Evolutionary conservation across 78 protist species (phyloP), one percentile per base, ranked within the genome.

Genomic region (Trichosphaerium sp.): DNA sequence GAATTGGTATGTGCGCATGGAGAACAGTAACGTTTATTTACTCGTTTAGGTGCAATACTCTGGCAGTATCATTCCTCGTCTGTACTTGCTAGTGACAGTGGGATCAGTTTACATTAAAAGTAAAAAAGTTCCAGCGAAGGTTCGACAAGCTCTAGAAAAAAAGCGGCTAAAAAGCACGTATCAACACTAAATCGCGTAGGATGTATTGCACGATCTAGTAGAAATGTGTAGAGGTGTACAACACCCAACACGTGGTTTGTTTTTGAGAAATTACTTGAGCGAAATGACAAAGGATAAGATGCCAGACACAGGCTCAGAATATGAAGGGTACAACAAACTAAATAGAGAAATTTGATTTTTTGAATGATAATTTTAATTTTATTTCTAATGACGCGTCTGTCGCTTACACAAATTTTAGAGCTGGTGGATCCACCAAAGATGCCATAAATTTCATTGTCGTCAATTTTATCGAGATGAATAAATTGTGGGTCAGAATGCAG

Each of bases 171-270:
- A 25, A 57, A 21, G 26, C 62, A 37, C 62, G 59, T 15, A 15
- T 35, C 18, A 57, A 15, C 62, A 15, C 26, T 35, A 57, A 57
- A 15, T 25, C 28, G 5, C 21, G 32, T 44, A 67, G 44, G 94
- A 92, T 49, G 83, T 90, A 31, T 65, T 92, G 12, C 52, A 55
- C 41, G 99, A 95, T 58, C 76, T 95, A 26, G 94, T 92, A 25
- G 98, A 97, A 61, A 92, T 94, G 98, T 93, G 96, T 78, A 67
- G 93, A 2, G 98, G 99, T 32, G 96, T 92, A 60, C 99, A 96
- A 83, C 99, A 97, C 62, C 99, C 99, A 38, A 89, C 91, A 49
- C 78, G 99, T 15, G 98, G 98, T 34, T 84, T 96, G 8, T 96
- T 96, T 72, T 64, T 96, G 41, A 79, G 99, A 58, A 61, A 88